Conservation (phyloP, 768 basidiomycete genomes). For the Boletus subparvulus region DNA sequence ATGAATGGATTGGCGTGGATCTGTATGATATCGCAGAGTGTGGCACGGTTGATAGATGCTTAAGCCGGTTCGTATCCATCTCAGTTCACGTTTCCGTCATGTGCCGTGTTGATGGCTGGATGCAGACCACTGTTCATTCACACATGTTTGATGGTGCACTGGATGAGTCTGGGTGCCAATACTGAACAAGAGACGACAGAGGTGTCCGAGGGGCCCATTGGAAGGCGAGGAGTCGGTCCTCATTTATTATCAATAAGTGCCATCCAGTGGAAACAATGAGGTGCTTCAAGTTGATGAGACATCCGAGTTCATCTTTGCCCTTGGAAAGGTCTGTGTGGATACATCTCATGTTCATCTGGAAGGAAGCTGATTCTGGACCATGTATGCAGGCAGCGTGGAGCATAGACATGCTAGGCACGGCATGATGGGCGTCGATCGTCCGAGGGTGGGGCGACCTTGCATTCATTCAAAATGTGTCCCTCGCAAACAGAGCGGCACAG, state of each 20-base stretch:
- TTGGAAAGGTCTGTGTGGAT: conserved; percentile 5
- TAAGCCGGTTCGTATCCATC: conserved; percentile 8
- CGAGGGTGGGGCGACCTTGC: background rate
- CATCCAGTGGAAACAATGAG: background rate
- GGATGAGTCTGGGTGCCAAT: background rate
- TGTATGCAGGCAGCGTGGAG: background rate
- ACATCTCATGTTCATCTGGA: background rate
- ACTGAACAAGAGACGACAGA: background rate
- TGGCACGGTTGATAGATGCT: background rate
- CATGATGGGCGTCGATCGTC: background rate
- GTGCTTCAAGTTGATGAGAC: background rate
- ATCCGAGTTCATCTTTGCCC: background rate
- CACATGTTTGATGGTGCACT: background rate
- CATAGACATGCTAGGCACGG: background rate
- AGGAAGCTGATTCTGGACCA: background rate
- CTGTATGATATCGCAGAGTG: conserved; percentile 6
- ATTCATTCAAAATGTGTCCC: background rate
- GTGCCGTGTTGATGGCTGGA: background rate
- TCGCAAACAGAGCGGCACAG: background rate
- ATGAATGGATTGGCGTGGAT: background rate
- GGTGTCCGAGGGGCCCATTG: background rate
- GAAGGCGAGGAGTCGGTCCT: background rate
- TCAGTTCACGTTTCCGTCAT: too few species aligned
- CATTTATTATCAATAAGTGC: background rate
- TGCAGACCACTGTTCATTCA: background rate